Percentiles rank a stretch among this genome's conserved stretches.
Conservation (phyloP, 1,284 basidiomycete genomes). For the Erythrobasidium hasegawianum region DNA sequence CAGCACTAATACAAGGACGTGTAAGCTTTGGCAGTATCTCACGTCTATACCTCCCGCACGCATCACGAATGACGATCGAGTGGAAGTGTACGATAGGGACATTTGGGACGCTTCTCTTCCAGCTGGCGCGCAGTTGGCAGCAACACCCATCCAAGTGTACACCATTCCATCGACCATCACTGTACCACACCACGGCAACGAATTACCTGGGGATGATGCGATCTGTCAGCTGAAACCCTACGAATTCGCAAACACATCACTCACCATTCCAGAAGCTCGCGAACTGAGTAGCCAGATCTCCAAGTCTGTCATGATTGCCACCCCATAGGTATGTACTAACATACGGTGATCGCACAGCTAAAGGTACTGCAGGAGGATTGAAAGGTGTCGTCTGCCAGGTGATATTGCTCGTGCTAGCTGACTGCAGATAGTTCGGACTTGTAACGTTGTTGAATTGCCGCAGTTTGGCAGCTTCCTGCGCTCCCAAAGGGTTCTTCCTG, state of each 20-base stretch:
- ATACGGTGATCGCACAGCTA: constrained; percentile 33
- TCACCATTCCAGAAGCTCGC: constrained; percentile 34
- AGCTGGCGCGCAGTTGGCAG: constrained; percentile 29
- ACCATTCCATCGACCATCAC: constrained; percentile 29
- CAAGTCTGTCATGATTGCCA: constrained; percentile 23
- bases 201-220: constrained; percentile 1
- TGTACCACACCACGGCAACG: constrained; percentile 34
- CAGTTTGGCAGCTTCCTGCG: not conserved
- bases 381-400: constrained; percentile 31
- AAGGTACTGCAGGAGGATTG: constrained; percentile 31
- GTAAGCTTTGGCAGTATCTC: not conserved
- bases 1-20: not conserved
- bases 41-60: constrained; percentile 24
- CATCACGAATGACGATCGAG: constrained; percentile 24
- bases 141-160: constrained; percentile 37
- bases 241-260: not conserved
- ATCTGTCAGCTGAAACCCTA: not conserved
- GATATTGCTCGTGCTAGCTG: not conserved
- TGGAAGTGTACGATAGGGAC: constrained; percentile 24
- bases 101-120: constrained; percentile 23
- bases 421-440: not conserved
- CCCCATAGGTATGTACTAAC: constrained; percentile 28
- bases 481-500: not conserved
- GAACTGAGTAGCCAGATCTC: constrained; percentile 21
- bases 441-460: not conserved